Base-by-base conservation (phyloP, 1,139 yeast genomes). In the Hyphopichia fennica region DNA sequence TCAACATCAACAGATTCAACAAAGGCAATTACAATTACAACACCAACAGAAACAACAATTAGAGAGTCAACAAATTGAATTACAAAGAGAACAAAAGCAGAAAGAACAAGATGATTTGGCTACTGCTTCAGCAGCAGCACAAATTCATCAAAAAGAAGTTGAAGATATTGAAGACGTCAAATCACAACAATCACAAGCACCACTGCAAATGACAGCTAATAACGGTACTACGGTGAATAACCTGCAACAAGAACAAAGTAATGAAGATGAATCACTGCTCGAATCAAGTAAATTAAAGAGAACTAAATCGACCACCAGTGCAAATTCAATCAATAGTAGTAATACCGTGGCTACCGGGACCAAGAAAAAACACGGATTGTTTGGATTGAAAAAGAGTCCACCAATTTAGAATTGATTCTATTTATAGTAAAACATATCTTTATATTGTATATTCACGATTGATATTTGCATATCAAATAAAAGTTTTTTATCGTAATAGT, bases 301-400 rank as follows among this genome's bases (percentile, higher is more conserved):
- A 22, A 49, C 54, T 3, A 41, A 43, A 19, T 54, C 64, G 8
- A 46, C 54, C 10, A 35, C 50, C 10, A 62, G 65, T 48, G 35
- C 57, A 15, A 48, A 45, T 29, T 58, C 63, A 3, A 39, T 45
- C 14, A 47, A 44, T 19, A 58, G 59, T 45, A 53, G 47, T 29
- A 46, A 39, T 29, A 39, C 39, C 27, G 32, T 35, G n/a, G 34
- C 47, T 14, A 34, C 42, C 44, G 41, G 41, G 3, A 32, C 32
- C 13, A 51, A 50, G 33, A 48, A 51, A 35, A 52, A 46, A 40
- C 52, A 49, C 29, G 54, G 58, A 4, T 35, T 55, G 14, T 52
- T 56, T 35, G 50, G 53, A 3, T 36, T 50, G 25, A 52, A 51
- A 43, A 42, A 38, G 35, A 32, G 32, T 16, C 35, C 40, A 15